phyloP scores from a whole-genome alignment of 805 yeast species.

The Suhomyces sp. region DNA sequence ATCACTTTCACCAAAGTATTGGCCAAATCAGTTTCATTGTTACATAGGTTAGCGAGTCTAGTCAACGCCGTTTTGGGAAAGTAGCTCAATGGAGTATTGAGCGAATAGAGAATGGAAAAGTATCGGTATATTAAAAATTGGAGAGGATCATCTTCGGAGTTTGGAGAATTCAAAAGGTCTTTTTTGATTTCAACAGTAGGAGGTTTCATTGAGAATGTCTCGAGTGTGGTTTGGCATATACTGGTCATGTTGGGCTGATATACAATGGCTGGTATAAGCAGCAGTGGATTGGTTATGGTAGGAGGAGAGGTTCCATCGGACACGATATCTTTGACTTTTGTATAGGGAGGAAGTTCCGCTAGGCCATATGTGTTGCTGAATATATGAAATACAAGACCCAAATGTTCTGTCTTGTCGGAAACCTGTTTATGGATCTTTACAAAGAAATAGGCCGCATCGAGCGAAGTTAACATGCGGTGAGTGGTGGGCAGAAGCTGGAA shows the following conservation, averaged over 20 bases:
- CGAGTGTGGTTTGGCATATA: not conserved
- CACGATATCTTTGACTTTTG: conserved; percentile 7
- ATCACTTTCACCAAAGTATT: conserved; percentile 29
- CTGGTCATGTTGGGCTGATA: not conserved
- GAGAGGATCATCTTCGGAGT: conserved; percentile 19
- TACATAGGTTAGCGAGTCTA: conserved; percentile 44
- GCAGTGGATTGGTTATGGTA: not conserved
- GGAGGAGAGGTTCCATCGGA: not conserved
- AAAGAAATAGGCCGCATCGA: conserved; percentile 11
- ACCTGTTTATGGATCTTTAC: conserved; percentile 12
- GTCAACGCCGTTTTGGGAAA: conserved; percentile 51
- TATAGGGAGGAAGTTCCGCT: conserved; percentile 8
- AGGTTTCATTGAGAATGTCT: conserved; percentile 18
- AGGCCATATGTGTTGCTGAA: conserved; percentile 12
- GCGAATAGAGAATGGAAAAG: conserved; percentile 35
- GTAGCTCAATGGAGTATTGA: conserved; percentile 39
- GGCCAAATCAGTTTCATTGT: conserved; percentile 15
- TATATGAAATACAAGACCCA: conserved; percentile 14
- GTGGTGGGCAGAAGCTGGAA: conserved; percentile 7
- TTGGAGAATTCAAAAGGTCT: not conserved
- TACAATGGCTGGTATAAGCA: not conserved
- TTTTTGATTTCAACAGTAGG: conserved; percentile 1
- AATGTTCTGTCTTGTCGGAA: conserved; percentile 11
- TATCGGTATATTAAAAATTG: conserved; percentile 34
- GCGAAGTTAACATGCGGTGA: conserved; percentile 7